A percentile compares a stretch with the other conserved stretches of the same genome.
Evolutionary conservation across 495 filamentous ascomycete genomes (phyloP).

Genomic region (Parathielavia hyrcaniae): DNA sequence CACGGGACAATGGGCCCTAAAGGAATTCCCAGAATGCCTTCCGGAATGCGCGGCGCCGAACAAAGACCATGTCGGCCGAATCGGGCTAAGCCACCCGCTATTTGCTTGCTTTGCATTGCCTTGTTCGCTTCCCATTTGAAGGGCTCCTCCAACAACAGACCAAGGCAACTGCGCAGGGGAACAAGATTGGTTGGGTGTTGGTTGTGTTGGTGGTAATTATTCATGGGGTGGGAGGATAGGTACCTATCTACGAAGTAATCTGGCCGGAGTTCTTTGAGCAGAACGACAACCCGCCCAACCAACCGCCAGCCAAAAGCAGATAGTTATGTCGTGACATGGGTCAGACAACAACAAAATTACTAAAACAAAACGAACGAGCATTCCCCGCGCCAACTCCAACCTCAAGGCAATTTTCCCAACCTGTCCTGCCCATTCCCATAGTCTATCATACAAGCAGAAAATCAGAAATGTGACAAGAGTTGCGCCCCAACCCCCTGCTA

Average conservation of each 20-base stretch:
- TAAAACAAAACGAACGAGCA: constrained; percentile 12
- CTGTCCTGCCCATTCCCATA: constrained; percentile 24
- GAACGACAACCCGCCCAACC: constrained; percentile 3
- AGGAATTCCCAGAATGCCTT: constrained; percentile 26
- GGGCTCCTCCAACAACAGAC: not conserved
- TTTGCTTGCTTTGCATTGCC: constrained; percentile 14
- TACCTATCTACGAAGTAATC: too few relatives aligned
- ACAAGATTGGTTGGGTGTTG: not conserved
- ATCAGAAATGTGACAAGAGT: constrained; percentile 39
- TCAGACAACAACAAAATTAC: constrained; percentile 8
- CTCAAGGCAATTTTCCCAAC: constrained; percentile 29
- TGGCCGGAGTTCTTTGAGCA: constrained; percentile 10
- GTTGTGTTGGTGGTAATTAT: not conserved
- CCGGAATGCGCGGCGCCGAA: constrained; percentile 22
- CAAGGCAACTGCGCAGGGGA: not conserved
- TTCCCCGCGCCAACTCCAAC: constrained; percentile 27
- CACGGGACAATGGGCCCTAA: constrained; percentile 24
- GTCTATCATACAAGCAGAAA: constrained; percentile 31
- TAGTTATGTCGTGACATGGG: constrained; percentile 4
- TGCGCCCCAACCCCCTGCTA: constrained; percentile 20
- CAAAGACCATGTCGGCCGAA: constrained; percentile 44
- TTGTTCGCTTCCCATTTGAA: constrained; percentile 9
- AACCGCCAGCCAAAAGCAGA: constrained; percentile 20
- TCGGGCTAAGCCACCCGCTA: constrained; percentile 24
- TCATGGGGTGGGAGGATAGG: not conserved